Base-by-base conservation (phyloP, 208 protist genomes). In the Leishmania lainsoni region DNA sequence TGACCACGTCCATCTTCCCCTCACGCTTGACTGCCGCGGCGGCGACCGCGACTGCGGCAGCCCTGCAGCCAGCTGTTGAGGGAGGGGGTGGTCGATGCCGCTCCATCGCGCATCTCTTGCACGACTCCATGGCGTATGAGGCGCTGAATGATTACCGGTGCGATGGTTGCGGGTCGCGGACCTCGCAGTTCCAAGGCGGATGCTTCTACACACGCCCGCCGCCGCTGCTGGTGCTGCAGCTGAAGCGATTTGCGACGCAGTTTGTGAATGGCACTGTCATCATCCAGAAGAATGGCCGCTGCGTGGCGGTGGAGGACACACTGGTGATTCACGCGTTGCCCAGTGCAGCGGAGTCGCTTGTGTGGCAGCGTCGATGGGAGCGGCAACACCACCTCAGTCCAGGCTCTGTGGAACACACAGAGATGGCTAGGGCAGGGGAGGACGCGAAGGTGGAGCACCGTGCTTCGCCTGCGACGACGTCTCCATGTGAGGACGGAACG, bases 171-270 rank as follows among this genome's bases (percentile, higher is more conserved):
- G 81, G 86, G 3, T 78, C 73, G 0, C 86, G 77, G 5, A 63
- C 81, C 1, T 26, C 80, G 42, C 87, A 92, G 79, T 87, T 87
- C 32, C 91, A 97, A 71, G 90, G 89, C 51, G 91, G 87, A 56
- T 93, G 91, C 83, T 90, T 97, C 56, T 90, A 90, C 69, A 85
- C 86, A 39, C 58, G 81, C 2, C 85, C 83, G 0, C 92, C 93
- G 22, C 85, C 86, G 0, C 17, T 97, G 66, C 86, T 97, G 49
- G 63, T 92, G 8, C 69, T 94, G 39, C 93, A 97, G 75, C 80
- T 97, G 52, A 97, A 97, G 82, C 89, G 93, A 26, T 97, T 95
- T 75, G 74, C 87, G 12, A 87, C 85, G 45, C 88, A 91, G 45
- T 83, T 91, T 51, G 76, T 74, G n/a, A 83, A 82, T 16, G 79